Percentiles rank a stretch among this genome's conserved stretches.
phyloP scores from a whole-genome alignment of 495 filamentous ascomycete species.

The Talaromyces trachyspermus region DNA sequence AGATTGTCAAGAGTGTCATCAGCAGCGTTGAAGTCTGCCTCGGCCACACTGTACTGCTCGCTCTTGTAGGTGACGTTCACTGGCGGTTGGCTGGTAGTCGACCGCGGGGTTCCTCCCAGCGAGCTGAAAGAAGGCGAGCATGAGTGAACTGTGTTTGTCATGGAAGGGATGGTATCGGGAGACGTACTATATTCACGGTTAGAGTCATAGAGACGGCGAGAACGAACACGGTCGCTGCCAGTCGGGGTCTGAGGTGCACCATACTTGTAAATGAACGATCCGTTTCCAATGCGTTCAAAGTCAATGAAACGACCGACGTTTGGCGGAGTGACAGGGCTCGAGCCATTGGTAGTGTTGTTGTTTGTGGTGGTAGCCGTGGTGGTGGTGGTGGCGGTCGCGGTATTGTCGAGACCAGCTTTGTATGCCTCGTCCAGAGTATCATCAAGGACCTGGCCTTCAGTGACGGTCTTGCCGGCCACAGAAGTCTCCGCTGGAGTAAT shows the following conservation, averaged over 20 bases:
- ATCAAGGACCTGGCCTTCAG: not conserved
- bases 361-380: slow-evolving; percentile 7
- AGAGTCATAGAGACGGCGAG: slow-evolving; percentile 6
- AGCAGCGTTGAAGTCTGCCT: not conserved
- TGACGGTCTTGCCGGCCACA: not conserved
- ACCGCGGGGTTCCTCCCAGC: slow-evolving; percentile 3
- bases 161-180: slow-evolving; percentile 3
- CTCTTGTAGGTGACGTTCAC: not conserved
- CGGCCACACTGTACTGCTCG: not conserved
- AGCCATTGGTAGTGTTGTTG: not conserved
- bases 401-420: not conserved
- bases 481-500: too few relatives aligned
- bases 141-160: not conserved
- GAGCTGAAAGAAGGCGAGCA: slow-evolving; percentile 4
- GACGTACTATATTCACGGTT: slow-evolving; percentile 9
- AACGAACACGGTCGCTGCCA: not conserved
- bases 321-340: slow-evolving; percentile 6
- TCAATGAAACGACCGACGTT: not conserved
- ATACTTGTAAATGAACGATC: slow-evolving; percentile 3
- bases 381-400: not conserved
- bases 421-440: not conserved
- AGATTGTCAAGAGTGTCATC: not conserved
- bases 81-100: not conserved
- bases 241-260: slow-evolving; percentile 4
- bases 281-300: not conserved